A percentile compares a stretch with the other conserved stretches of the same genome.
phyloP scores from a whole-genome alignment of 768 basidiomycete genomes.

The Leccinum sublutescens region DNA sequence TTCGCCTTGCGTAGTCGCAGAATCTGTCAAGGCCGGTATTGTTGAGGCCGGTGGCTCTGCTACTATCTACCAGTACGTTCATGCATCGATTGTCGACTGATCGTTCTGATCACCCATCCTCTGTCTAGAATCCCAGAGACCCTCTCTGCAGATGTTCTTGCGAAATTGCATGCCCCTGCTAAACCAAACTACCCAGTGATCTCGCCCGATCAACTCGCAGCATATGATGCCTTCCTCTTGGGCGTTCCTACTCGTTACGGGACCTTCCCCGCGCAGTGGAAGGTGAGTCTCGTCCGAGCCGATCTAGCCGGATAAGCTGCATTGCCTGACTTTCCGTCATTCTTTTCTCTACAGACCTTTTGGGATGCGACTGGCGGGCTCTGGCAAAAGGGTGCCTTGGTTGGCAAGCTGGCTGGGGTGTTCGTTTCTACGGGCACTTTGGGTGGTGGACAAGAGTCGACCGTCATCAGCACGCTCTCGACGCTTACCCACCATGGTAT shows the following conservation, averaged over 20 bases:
- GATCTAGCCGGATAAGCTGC: neutral
- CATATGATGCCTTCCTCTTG: slow-evolving; percentile 41
- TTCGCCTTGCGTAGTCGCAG: slow-evolving; percentile 51
- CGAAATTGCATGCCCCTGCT: slow-evolving; percentile 64
- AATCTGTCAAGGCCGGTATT: slow-evolving; percentile 48
- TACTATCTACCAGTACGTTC: slow-evolving; percentile 54
- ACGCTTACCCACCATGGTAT: slow-evolving; percentile 74
- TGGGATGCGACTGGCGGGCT: slow-evolving; percentile 74
- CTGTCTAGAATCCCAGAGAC: slow-evolving; percentile 72
- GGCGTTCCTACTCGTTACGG: slow-evolving; percentile 48
- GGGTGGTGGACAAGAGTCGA: slow-evolving; percentile 77
- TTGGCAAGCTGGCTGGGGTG: slow-evolving; percentile 72
- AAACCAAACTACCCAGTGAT: slow-evolving; percentile 56
- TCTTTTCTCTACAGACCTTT: slow-evolving; percentile 46
- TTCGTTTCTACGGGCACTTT: slow-evolving; percentile 70
- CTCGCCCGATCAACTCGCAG: slow-evolving; percentile 7
- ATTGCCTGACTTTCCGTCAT: slow-evolving; percentile 1
- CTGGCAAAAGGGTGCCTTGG: slow-evolving; percentile 57
- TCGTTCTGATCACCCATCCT: neutral
- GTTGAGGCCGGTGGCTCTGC: slow-evolving; percentile 48
- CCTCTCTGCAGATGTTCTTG: slow-evolving; percentile 63
- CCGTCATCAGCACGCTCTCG: slow-evolving; percentile 49
- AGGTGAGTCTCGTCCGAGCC: slow-evolving; percentile 38
- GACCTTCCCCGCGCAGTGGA: slow-evolving; percentile 53
- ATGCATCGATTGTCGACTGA: neutral